phyloP scores from a whole-genome alignment of 2,329 filamentous ascomycete genomes.

The Neonectria punicea region DNA sequence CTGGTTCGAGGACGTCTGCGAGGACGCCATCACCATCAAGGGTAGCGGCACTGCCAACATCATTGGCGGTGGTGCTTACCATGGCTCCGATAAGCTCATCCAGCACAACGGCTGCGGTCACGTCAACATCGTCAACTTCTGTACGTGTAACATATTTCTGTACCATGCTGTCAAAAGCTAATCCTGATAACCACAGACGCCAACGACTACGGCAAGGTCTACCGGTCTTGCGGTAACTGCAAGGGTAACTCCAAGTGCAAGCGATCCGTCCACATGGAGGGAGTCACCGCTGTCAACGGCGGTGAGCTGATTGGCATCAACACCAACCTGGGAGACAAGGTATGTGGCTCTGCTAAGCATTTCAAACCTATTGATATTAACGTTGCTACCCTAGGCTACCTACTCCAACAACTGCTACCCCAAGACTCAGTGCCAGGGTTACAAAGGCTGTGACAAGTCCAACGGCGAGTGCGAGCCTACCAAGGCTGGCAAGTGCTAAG shows the following conservation, averaged over 20 bases:
- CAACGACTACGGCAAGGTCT: constrained; percentile 58
- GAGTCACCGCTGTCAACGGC: constrained; percentile 52
- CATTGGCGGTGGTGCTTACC: constrained; percentile 52
- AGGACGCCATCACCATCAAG: constrained; percentile 46
- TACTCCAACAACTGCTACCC: constrained; percentile 45
- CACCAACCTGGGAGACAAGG: constrained; percentile 43
- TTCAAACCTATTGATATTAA: no score
- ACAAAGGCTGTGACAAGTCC: constrained; percentile 44
- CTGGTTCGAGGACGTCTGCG: constrained; percentile 61
- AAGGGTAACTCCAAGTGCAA: constrained; percentile 34
- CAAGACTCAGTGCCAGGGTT: constrained; percentile 44
- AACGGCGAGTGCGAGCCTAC: constrained; percentile 43
- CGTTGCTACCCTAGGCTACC: constrained; percentile 34
- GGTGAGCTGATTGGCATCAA: constrained; percentile 57
- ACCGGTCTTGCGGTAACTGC: constrained; percentile 42
- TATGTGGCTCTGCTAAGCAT: no score
- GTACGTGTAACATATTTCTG: no score
- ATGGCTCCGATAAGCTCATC: constrained; percentile 51
- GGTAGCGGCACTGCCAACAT: constrained; percentile 53
- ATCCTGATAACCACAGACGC: constrained; percentile 37
- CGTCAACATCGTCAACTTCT: constrained; percentile 54
- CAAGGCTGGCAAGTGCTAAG: constrained; percentile 44
- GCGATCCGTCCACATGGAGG: constrained; percentile 56
- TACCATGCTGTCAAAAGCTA: no score
- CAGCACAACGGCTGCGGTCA: constrained; percentile 58